These are phyloP conservation scores for Cercospora nicotianae DNA, from an alignment of 2,329 filamentous ascomycete species.

Conservation along the genomic window DNA sequence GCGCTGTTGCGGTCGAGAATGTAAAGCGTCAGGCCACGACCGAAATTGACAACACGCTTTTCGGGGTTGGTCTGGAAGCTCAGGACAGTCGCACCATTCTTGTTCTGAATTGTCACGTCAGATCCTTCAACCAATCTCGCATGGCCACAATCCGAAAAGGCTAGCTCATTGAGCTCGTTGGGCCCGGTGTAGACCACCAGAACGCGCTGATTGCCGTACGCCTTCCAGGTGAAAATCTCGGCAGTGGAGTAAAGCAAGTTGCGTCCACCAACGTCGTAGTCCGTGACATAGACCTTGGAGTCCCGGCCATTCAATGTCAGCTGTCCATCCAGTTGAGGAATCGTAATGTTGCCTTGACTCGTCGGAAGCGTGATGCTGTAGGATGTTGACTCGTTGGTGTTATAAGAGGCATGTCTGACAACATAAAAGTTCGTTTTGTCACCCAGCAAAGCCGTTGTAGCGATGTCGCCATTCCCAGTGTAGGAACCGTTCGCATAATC, in stretches of 20 bases:
- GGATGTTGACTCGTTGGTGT: constrained; percentile 55
- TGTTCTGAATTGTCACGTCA: constrained; percentile 40
- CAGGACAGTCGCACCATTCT: constrained; percentile 49
- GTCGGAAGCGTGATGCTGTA: constrained; percentile 67
- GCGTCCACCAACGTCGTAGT: constrained; percentile 63
- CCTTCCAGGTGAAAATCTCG: constrained; percentile 69
- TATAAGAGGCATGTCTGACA: constrained; percentile 63
- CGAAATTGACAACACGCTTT: constrained; percentile 55
- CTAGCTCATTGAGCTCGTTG: constrained; percentile 64
- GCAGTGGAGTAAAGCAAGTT: constrained; percentile 67
- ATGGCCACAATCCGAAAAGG: constrained; percentile 43
- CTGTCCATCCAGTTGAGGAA: constrained; percentile 60
- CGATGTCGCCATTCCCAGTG: constrained; percentile 54
- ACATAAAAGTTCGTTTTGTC: constrained; percentile 63
- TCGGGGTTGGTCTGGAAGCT: constrained; percentile 59
- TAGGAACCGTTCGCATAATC: constrained; percentile 52
- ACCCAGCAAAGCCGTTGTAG: constrained; percentile 62
- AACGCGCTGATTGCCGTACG: constrained; percentile 59
- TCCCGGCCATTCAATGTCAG: constrained; percentile 63
- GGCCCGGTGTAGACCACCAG: constrained; percentile 65
- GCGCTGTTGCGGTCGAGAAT: constrained; percentile 64
- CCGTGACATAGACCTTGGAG: constrained; percentile 66
- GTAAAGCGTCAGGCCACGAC: constrained; percentile 54
- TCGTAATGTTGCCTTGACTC: constrained; percentile 55
- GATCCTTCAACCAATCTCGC: constrained; percentile 46